Conservation (phyloP, 306 rosid genomes). For the Pachyrhizus erosus region DNA sequence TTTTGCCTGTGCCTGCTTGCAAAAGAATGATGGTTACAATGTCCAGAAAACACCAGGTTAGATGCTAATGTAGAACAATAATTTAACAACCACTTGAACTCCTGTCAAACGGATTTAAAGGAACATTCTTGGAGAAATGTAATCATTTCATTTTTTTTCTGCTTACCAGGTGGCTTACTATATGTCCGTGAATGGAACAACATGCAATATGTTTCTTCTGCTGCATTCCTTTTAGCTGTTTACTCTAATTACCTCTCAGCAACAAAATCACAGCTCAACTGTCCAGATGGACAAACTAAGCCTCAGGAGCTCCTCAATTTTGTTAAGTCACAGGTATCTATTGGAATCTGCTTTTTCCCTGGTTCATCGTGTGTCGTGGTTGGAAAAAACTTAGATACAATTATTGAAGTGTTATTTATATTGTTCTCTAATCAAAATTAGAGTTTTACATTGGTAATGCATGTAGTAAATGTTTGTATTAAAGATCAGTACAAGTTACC, state of each 20-base stretch:
- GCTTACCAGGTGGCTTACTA: conserved; percentile 67
- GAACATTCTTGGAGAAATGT: background rate
- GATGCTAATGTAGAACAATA: background rate
- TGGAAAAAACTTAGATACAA: no score
- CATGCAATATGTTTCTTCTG: conserved; percentile 82
- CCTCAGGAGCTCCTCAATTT: conserved; percentile 79
- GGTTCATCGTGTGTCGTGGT: background rate
- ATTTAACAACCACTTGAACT: background rate
- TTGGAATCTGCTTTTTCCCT: background rate
- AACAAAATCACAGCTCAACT: conserved; percentile 63
- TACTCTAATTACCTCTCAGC: conserved; percentile 71
- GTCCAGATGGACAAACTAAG: conserved; percentile 72
- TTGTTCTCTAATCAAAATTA: background rate
- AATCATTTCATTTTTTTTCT: background rate
- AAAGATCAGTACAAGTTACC: background rate
- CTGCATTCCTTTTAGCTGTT: conserved; percentile 71
- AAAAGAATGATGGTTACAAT: conserved; percentile 85
- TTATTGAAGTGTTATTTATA: background rate
- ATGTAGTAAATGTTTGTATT: background rate
- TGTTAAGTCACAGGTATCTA: conserved; percentile 58
- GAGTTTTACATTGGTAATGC: background rate
- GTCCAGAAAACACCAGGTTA: conserved; percentile 76
- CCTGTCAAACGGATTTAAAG: background rate
- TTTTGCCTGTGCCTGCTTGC: conserved; percentile 82
- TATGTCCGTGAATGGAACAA: conserved; percentile 88